A percentile compares a stretch with the other conserved stretches of the same genome.
Evolutionary conservation across 257 asterid species (phyloP).

Genomic region (Capsicum baccatum): DNA sequence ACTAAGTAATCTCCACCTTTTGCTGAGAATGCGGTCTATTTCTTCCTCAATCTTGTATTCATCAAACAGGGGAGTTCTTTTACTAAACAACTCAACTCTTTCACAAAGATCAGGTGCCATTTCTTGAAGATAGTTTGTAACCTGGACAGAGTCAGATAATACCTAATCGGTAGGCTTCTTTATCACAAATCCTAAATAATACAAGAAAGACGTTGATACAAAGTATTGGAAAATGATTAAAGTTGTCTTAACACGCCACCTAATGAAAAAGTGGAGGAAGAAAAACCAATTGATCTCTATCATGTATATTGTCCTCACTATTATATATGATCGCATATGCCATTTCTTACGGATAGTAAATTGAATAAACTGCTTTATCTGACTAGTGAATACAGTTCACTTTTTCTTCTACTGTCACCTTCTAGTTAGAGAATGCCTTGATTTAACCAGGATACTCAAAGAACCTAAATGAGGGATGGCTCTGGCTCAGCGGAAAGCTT

Average conservation of each 20-base stretch:
- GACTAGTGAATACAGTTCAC: background rate
- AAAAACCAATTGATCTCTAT: background rate
- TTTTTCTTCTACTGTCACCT: background rate
- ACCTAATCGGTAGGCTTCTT: background rate
- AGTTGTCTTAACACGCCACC: slow-evolving; percentile 10
- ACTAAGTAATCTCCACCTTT: slow-evolving; percentile 62
- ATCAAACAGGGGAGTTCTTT: slow-evolving; percentile 84
- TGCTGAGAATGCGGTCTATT: slow-evolving; percentile 78
- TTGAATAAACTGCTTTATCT: background rate
- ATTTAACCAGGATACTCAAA: background rate
- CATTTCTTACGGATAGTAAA: background rate
- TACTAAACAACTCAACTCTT: slow-evolving; percentile 79
- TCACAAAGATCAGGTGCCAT: slow-evolving; percentile 93
- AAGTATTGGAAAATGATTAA: background rate
- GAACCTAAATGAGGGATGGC: background rate
- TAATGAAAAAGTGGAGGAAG: background rate
- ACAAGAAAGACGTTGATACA: background rate
- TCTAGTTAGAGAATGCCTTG: background rate
- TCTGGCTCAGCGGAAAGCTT: too few species aligned
- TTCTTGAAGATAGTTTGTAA: slow-evolving; percentile 95
- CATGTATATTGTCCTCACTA: background rate
- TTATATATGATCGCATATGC: background rate
- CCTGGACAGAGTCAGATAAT: slow-evolving; percentile 49
- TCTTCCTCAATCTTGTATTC: slow-evolving; percentile 87
- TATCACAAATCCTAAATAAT: background rate